phyloP scores from a whole-genome alignment of 2,329 filamentous ascomycete species.

The Diplodia corticola region DNA sequence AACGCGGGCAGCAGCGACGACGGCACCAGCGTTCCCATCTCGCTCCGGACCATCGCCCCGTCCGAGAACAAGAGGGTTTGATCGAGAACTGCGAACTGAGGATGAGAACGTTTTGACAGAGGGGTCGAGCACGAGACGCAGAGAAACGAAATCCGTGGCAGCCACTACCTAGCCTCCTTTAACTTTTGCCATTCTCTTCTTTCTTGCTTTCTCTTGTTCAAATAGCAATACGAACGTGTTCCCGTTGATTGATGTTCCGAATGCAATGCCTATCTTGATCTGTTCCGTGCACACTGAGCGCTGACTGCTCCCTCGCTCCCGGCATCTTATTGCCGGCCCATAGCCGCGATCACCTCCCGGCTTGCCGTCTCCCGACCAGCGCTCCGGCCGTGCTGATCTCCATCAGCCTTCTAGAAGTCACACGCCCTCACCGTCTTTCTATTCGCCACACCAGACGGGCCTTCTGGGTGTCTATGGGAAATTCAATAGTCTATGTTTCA shows the following conservation, averaged over 20 bases:
- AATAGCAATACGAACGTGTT: background rate
- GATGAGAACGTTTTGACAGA: background rate
- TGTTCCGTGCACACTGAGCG: too few relatives aligned
- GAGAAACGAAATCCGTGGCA: background rate
- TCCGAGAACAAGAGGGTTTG: background rate
- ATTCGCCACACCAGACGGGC: background rate
- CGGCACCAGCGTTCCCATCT: conserved; percentile 2
- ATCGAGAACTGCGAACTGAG: too few relatives aligned
- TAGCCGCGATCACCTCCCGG: too few relatives aligned
- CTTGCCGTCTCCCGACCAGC: too few relatives aligned
- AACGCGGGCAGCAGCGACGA: background rate
- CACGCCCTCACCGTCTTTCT: background rate
- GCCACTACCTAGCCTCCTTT: background rate
- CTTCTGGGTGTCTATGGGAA: background rate
- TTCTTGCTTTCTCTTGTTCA: background rate
- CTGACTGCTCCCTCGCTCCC: too few relatives aligned
- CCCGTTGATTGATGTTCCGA: background rate
- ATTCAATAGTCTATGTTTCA: background rate
- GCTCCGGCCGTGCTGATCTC: background rate
- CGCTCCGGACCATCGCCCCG: conserved; percentile 11
- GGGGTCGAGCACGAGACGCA: background rate
- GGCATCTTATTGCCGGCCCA: too few relatives aligned
- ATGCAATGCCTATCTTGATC: too few relatives aligned
- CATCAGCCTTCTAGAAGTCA: background rate
- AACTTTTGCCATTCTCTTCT: background rate